A percentile compares a stretch with the other conserved stretches of the same genome.
Conservation (phyloP, 352 stramenopile species). For the Phytophthora aleatoria region DNA sequence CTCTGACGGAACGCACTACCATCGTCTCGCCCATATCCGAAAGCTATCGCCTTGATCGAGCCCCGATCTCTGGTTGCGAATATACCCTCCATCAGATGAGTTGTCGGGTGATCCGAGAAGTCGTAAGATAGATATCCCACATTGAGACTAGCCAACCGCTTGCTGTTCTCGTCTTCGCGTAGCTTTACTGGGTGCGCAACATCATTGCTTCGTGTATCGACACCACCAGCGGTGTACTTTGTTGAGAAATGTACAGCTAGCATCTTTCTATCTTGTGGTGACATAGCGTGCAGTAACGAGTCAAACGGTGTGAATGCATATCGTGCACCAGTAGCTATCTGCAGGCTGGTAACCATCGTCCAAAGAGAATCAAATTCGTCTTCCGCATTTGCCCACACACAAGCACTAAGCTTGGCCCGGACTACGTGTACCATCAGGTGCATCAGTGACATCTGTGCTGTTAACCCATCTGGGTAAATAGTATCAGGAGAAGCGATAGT, state of each 20-base stretch:
- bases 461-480: conserved; percentile 18
- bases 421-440: conserved; percentile 38
- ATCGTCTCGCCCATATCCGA: conserved; percentile 76
- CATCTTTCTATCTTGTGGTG: conserved; percentile 34
- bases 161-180: background rate
- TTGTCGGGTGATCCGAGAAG: conserved; percentile 81
- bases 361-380: conserved; percentile 34
- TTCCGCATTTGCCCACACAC: conserved; percentile 53
- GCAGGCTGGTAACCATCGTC: conserved; percentile 35
- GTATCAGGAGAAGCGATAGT: conserved; percentile 5
- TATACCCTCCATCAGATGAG: conserved; percentile 76
- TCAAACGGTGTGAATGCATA: conserved; percentile 72
- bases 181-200: background rate
- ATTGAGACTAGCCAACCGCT: conserved; percentile 36
- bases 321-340: conserved; percentile 24
- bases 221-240: conserved; percentile 16
- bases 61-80: conserved; percentile 50
- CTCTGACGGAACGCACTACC: conserved; percentile 41
- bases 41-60: conserved; percentile 38
- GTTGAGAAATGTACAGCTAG: conserved; percentile 44
- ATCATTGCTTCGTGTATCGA: background rate
- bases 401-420: conserved; percentile 55
- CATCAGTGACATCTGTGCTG: conserved; percentile 12
- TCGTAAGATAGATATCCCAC: conserved; percentile 86
- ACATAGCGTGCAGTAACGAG: conserved; percentile 57